Percentiles rank a stretch among this genome's conserved stretches.
Evolutionary conservation across 805 yeast genomes (phyloP).

Genomic region (Komagataella pastoris): DNA sequence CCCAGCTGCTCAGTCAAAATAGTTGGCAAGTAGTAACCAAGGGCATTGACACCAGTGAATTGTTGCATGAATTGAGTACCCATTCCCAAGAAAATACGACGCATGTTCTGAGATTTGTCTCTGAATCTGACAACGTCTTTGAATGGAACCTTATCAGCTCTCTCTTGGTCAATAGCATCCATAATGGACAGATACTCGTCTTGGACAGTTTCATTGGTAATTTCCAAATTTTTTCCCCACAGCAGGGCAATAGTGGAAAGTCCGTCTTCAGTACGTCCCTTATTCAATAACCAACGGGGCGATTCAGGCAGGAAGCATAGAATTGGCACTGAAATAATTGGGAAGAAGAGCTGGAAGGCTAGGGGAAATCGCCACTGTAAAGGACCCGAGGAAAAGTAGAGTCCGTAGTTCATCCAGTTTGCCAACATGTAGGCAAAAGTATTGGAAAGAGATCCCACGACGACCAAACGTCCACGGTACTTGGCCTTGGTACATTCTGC

Average conservation of each 20-base stretch:
- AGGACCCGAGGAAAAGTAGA: constrained; percentile 30
- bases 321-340: constrained; percentile 4
- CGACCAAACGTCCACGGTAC: constrained; percentile 58
- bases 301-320: constrained; percentile 12
- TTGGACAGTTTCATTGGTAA: not conserved
- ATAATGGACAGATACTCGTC: constrained; percentile 1
- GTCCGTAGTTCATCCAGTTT: constrained; percentile 49
- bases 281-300: constrained; percentile 31
- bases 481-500: constrained; percentile 57
- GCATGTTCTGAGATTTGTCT: constrained; percentile 48
- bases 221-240: constrained; percentile 1
- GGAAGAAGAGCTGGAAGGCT: constrained; percentile 45
- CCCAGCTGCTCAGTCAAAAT: constrained; percentile 2
- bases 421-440: constrained; percentile 60
- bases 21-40: constrained; percentile 36
- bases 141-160: constrained; percentile 24
- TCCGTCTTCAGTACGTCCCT: constrained; percentile 28
- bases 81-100: constrained; percentile 47
- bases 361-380: constrained; percentile 59
- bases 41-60: constrained; percentile 60
- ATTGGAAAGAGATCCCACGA: constrained; percentile 41
- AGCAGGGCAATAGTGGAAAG: constrained; percentile 9
- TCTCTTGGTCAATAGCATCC: constrained; percentile 4
- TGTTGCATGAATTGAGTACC: constrained; percentile 62
- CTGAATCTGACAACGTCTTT: constrained; percentile 26